phyloP scores from a whole-genome alignment of 352 stramenopile genomes.

The Globisporangium carolinianum region DNA sequence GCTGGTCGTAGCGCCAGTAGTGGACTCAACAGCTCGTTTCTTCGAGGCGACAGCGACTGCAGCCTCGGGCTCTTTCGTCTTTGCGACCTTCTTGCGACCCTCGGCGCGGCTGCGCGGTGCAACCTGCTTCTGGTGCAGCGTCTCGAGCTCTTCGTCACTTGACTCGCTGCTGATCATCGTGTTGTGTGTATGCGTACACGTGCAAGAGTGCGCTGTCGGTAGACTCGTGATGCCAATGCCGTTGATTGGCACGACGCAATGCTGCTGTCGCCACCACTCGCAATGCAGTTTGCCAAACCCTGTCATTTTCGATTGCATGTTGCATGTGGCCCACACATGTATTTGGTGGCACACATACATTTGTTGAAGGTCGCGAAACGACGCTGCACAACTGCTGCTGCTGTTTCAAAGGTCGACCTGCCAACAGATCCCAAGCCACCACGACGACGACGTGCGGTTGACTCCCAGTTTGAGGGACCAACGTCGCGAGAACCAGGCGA shows the following conservation, averaged over 20 bases:
- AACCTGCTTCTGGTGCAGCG: slow-evolving; percentile 41
- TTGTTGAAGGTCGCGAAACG: background rate
- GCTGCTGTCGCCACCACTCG: no score
- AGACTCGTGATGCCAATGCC: no score
- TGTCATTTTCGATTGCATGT: no score
- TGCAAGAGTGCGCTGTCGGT: background rate
- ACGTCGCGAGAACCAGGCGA: no score
- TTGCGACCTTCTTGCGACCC: slow-evolving; percentile 19
- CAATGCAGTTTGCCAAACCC: no score
- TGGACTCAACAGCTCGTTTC: slow-evolving; percentile 12
- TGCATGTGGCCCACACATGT: background rate
- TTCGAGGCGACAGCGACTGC: slow-evolving; percentile 8
- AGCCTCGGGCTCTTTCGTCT: slow-evolving; percentile 22
- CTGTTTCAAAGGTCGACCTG: background rate
- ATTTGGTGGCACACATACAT: background rate
- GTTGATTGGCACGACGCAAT: background rate
- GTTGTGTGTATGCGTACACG: background rate
- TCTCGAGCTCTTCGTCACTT: slow-evolving; percentile 81
- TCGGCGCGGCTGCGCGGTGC: slow-evolving; percentile 23
- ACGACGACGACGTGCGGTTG: background rate
- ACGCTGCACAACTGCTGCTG: background rate
- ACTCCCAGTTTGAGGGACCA: no score
- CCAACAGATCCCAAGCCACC: background rate
- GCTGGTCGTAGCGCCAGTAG: background rate
- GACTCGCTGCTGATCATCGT: slow-evolving; percentile 88